Conservation (phyloP, 2,329 filamentous ascomycete genomes). For the Pseudohalonectria lignicola region DNA sequence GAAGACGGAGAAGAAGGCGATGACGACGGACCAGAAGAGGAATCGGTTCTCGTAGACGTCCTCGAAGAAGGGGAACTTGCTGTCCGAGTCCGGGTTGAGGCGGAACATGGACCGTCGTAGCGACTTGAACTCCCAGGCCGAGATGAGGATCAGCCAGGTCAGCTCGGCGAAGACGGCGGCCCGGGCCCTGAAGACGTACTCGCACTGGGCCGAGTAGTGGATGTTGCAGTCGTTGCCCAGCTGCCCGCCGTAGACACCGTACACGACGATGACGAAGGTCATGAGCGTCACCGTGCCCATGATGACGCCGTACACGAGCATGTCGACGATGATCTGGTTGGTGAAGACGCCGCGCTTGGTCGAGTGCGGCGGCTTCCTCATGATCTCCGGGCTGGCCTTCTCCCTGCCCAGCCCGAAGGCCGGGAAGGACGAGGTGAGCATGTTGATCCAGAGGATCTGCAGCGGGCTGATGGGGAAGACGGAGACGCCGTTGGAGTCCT, state of each 20-base stretch:
- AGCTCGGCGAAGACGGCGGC: slow-evolving; percentile 64
- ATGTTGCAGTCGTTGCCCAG: slow-evolving; percentile 56
- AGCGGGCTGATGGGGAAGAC: slow-evolving; percentile 81
- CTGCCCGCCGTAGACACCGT: slow-evolving; percentile 40
- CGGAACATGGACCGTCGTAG: slow-evolving; percentile 62
- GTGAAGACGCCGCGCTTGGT: slow-evolving; percentile 61
- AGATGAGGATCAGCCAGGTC: slow-evolving; percentile 63
- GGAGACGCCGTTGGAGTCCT: slow-evolving; percentile 58
- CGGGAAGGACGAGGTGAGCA: slow-evolving; percentile 79
- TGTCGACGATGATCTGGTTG: slow-evolving; percentile 65
- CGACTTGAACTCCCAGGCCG: slow-evolving; percentile 70
- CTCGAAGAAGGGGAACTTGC: slow-evolving; percentile 41
- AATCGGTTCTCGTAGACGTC: slow-evolving; percentile 62
- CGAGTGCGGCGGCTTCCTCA: slow-evolving; percentile 69
- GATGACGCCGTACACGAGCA: slow-evolving; percentile 67
- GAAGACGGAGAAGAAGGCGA: slow-evolving; percentile 52
- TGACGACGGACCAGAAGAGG: slow-evolving; percentile 54
- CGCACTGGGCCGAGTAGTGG: slow-evolving; percentile 41
- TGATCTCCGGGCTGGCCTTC: slow-evolving; percentile 62
- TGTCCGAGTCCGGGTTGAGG: slow-evolving; percentile 42
- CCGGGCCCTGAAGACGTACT: slow-evolving; percentile 55
- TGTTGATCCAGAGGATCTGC: slow-evolving; percentile 89
- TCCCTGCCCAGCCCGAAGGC: slow-evolving; percentile 84
- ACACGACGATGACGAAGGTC: slow-evolving; percentile 56
- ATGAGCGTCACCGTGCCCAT: slow-evolving; percentile 59